Percentiles rank a stretch among this genome's conserved stretches.
These are phyloP conservation scores for Apiospora sp. DNA, from an alignment of 2,329 filamentous ascomycete species.

Conservation along the genomic window DNA sequence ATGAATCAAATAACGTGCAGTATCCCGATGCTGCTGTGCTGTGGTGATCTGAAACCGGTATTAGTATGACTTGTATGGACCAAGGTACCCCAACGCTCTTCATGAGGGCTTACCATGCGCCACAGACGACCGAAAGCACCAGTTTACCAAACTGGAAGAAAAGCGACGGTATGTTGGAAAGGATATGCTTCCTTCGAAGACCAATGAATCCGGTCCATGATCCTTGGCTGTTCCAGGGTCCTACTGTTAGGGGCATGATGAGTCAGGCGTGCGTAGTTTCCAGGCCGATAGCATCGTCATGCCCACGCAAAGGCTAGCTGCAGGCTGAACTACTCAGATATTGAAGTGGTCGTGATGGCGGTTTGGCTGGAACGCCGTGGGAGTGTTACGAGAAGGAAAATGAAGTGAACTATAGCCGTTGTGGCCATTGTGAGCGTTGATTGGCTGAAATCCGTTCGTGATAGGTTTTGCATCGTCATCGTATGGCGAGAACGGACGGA, in stretches of 20 bases:
- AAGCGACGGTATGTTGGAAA: background rate
- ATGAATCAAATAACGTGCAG: background rate
- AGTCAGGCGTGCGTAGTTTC: background rate
- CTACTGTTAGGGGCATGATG: background rate
- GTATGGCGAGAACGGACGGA: constrained; percentile 38
- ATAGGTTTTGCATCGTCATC: constrained; percentile 39
- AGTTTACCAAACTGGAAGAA: background rate
- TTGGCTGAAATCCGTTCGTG: constrained; percentile 38
- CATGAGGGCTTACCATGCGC: background rate
- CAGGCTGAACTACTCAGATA: constrained; percentile 27
- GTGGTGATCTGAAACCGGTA: background rate
- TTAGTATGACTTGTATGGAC: background rate
- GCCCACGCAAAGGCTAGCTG: background rate
- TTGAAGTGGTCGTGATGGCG: constrained; percentile 30
- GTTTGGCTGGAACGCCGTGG: constrained; percentile 30
- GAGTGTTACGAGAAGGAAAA: constrained; percentile 32
- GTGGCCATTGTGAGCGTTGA: constrained; percentile 32
- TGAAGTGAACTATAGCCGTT: constrained; percentile 28
- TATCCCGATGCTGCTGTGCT: background rate
- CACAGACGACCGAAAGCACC: background rate
- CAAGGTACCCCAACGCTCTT: background rate
- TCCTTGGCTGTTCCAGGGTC: background rate
- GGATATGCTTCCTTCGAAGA: background rate
- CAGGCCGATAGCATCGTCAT: background rate
- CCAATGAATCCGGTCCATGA: background rate